phyloP scores from a whole-genome alignment of 768 basidiomycete species.

The Aureoboletus auriporus region DNA sequence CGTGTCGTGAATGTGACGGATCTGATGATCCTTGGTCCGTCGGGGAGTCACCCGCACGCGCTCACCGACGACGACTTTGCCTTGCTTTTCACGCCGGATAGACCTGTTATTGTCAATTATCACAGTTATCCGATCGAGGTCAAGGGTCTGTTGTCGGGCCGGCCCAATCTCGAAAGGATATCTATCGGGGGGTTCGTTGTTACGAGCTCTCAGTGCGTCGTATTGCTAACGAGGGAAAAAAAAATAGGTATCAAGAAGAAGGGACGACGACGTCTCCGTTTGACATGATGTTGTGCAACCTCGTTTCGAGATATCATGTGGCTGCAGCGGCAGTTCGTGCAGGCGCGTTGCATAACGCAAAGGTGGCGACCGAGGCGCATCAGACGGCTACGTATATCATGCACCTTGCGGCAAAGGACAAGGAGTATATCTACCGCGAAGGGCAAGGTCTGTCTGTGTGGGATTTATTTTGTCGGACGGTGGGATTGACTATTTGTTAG shows the following conservation, averaged over 20 bases:
- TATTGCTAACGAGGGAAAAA: no score
- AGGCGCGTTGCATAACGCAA: conserved; percentile 47
- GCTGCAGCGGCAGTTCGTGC: conserved; percentile 58
- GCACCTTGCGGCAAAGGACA: conserved; percentile 60
- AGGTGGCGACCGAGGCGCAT: conserved; percentile 56
- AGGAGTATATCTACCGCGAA: conserved; percentile 54
- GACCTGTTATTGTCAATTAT: conserved; percentile 75
- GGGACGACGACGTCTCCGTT: conserved; percentile 81
- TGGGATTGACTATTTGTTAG: no score
- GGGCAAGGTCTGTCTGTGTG: conserved; percentile 43
- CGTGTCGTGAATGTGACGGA: conserved; percentile 90
- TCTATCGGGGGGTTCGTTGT: conserved; percentile 45
- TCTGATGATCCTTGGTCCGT: conserved; percentile 72
- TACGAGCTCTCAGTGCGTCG: no score
- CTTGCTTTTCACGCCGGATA: conserved; percentile 68
- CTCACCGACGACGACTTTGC: conserved; percentile 59
- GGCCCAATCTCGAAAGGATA: conserved; percentile 47
- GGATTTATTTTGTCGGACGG: no score
- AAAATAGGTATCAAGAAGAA: conserved; percentile 54
- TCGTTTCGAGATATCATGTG: conserved; percentile 63
- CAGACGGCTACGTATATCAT: conserved; percentile 51
- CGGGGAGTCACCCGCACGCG: conserved; percentile 75
- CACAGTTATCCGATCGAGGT: conserved; percentile 78
- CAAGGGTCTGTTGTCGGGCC: conserved; percentile 59
- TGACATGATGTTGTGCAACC: conserved; percentile 75